Percentiles rank a stretch among this genome's conserved stretches.
Evolutionary conservation across 164 flowering plant genomes (phyloP).

Genomic region (Umbilicus rupestris): DNA sequence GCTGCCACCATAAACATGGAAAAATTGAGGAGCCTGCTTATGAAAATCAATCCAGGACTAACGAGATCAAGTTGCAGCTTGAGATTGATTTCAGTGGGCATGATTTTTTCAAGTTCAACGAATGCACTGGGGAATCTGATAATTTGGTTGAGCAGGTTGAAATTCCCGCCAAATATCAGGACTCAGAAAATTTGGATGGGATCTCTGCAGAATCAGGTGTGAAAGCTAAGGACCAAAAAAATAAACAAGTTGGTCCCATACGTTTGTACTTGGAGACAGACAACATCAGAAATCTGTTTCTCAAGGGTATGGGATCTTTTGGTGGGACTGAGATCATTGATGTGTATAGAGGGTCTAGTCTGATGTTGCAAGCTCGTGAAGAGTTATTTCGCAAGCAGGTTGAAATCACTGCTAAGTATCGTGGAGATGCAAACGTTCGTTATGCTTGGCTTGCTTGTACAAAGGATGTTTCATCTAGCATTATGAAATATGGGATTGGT

Average conservation of each 20-base stretch:
- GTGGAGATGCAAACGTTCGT: constrained; percentile 70
- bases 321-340: constrained; percentile 31
- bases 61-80: constrained; percentile 56
- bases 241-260: background rate
- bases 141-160: constrained; percentile 23
- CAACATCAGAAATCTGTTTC: constrained; percentile 32
- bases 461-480: constrained; percentile 28
- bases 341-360: constrained; percentile 24
- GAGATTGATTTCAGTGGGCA: constrained; percentile 55
- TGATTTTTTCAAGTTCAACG: constrained; percentile 26
- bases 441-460: constrained; percentile 82
- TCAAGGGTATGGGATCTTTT: constrained; percentile 27
- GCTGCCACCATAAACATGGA: constrained; percentile 16
- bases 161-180: constrained; percentile 15
- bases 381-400: constrained; percentile 70
- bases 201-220: constrained; percentile 15
- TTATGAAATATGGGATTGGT: constrained; percentile 63
- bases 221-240: constrained; percentile 10
- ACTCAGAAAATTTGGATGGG: constrained; percentile 24
- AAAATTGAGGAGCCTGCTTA: constrained; percentile 11
- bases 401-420: constrained; percentile 45
- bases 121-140: constrained; percentile 54
- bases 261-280: background rate
- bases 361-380: constrained; percentile 24
- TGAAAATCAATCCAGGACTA: constrained; percentile 24